Evolutionary conservation across 164 flowering plant genomes (phyloP).

Genomic region (Magnolia sinica): DNA sequence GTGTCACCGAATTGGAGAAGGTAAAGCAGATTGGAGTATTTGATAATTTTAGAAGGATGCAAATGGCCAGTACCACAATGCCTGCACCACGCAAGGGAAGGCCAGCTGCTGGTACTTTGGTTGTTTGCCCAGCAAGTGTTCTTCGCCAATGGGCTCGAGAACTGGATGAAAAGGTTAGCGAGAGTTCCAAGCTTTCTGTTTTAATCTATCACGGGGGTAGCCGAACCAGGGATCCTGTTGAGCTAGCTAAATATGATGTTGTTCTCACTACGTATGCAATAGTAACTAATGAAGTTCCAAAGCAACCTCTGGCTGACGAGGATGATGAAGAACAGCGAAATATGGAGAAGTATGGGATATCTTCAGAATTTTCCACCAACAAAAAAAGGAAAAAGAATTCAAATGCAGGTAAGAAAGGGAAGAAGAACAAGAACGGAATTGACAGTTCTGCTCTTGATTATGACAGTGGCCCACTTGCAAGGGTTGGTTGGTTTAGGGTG

Average conservation of each 20-base stretch:
- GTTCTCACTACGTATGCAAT: slow-evolving; percentile 92
- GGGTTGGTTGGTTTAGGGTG: slow-evolving; percentile 84
- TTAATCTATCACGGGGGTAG: slow-evolving; percentile 82
- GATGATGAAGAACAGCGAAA: slow-evolving; percentile 64
- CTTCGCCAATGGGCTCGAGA: slow-evolving; percentile 96
- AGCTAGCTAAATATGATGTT: slow-evolving; percentile 82
- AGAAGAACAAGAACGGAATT: slow-evolving; percentile 54
- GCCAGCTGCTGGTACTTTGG: slow-evolving; percentile 88
- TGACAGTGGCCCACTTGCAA: slow-evolving; percentile 75
- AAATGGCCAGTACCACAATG: neutral
- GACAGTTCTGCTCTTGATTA: slow-evolving; percentile 45
- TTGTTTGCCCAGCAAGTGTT: slow-evolving; percentile 97
- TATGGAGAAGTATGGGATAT: slow-evolving; percentile 57
- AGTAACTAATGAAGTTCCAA: slow-evolving; percentile 95
- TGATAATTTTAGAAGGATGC: slow-evolving; percentile 21
- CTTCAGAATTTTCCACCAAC: slow-evolving; percentile 25
- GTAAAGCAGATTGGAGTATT: slow-evolving; percentile 34
- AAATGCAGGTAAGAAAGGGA: slow-evolving; percentile 49
- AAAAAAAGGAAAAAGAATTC: slow-evolving; percentile 60
- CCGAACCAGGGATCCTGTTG: slow-evolving; percentile 76
- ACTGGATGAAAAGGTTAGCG: slow-evolving; percentile 75
- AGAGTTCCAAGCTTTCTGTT: slow-evolving; percentile 59
- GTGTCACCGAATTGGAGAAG: slow-evolving; percentile 27
- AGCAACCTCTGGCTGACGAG: slow-evolving; percentile 74
- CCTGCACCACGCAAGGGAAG: slow-evolving; percentile 41